phyloP scores from a whole-genome alignment of 176 grass and related monocot genomes.

The Aegilops sharonensis region DNA sequence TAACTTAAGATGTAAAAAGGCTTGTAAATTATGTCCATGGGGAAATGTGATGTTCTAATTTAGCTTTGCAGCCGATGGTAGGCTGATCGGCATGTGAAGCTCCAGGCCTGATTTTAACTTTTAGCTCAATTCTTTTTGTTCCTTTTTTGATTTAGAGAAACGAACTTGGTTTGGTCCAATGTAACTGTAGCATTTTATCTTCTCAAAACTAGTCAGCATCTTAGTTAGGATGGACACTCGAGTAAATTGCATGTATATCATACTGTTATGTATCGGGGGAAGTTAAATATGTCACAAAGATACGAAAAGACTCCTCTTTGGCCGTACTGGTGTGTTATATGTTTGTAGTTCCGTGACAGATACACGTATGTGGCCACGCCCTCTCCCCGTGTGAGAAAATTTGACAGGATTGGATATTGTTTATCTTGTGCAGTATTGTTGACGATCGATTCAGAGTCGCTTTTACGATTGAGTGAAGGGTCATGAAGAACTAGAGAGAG shows the following conservation, averaged over 20 bases:
- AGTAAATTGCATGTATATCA: background rate
- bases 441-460: background rate
- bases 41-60: slow-evolving; percentile 24
- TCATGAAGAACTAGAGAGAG: background rate
- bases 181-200: slow-evolving; percentile 20
- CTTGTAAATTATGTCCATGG: slow-evolving; percentile 51
- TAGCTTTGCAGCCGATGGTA: slow-evolving; percentile 27
- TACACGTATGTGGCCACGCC: background rate
- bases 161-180: slow-evolving; percentile 1
- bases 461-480: background rate
- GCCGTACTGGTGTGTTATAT: background rate
- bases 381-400: background rate
- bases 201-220: background rate
- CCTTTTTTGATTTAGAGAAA: slow-evolving; percentile 14
- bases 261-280: background rate
- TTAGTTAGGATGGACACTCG: background rate
- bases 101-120: background rate
- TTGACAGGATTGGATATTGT: background rate
- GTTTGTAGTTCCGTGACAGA: background rate
- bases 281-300: background rate
- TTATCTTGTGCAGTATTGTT: background rate
- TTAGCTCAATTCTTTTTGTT: background rate
- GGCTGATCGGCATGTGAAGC: slow-evolving; percentile 16
- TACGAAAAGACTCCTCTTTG: background rate
- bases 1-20: slow-evolving; percentile 48